Base-by-base conservation (phyloP, 345 rosid genomes). In the Alliaria petiolata region DNA sequence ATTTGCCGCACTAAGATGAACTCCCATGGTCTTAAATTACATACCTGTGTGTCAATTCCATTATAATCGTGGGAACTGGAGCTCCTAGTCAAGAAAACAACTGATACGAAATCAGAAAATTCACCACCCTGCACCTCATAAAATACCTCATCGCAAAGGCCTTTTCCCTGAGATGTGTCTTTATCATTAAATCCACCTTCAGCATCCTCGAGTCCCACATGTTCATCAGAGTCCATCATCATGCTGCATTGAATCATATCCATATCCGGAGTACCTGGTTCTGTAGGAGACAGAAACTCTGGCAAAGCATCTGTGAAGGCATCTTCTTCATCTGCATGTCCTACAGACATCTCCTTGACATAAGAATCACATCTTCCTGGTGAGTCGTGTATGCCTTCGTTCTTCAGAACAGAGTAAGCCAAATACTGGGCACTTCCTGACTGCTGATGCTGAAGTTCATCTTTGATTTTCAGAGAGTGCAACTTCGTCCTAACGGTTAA, bases 41-140 rank as follows among this genome's bases (percentile, higher is more conserved):
- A 25, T 85, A 95, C 99, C 95, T 89, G 93, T 15, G 95, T 88
- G 78, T 95, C 99, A 62, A 87, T 79, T 43, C 93, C 98, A 76
- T 88, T 87, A 85, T 91, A 95, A 85, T 85, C 84, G 54, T 87
- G 84, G n/a, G 95, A 91, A 62, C 84, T 65, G 55, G 96, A 85
- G 78, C 85, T 86, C 81, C 84, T 85, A 9, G 79, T 91, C 63
- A 89, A 80, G 79, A 91, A 87, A 75, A 72, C 80, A 69, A 95
- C 89, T 82, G 95, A 86, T 39, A 95, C 96, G 78, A 95, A 95
- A 83, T 88, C 91, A 65, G 75, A 81, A 78, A 65, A 76, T 50
- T 91, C 89, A 70, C 82, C 85, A 45, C 85, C 98, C 65, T 84
- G 86, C 75, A 85, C 92, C 81, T 95, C 99, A 82, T 91, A 91